Evolutionary conservation across 371 early-diverging fungal species (phyloP).

Genomic region (Syncephalis fuscata): DNA sequence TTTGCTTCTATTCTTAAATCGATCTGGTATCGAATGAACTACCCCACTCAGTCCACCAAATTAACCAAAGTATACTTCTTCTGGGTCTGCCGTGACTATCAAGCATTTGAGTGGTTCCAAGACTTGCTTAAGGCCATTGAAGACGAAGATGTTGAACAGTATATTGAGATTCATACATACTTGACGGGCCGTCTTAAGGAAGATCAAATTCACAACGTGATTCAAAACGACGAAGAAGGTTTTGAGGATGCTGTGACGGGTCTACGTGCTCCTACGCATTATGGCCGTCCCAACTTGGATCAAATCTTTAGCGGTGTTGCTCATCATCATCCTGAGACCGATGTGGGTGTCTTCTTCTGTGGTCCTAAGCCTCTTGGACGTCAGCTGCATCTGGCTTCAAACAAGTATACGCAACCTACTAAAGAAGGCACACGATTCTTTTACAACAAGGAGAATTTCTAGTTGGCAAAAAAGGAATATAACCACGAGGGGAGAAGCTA

Average conservation of each 20-base stretch:
- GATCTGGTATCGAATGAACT: slow-evolving; percentile 26
- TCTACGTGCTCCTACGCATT: slow-evolving; percentile 34
- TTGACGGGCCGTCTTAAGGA: slow-evolving; percentile 40
- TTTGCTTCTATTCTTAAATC: slow-evolving; percentile 20
- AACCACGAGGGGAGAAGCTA: no score
- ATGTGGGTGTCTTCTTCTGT: slow-evolving; percentile 44
- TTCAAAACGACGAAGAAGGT: slow-evolving; percentile 27
- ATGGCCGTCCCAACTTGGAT: slow-evolving; percentile 42
- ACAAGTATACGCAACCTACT: slow-evolving; percentile 33
- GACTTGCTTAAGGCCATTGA: slow-evolving; percentile 47
- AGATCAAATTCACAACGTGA: slow-evolving; percentile 29
- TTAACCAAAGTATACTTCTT: slow-evolving; percentile 72
- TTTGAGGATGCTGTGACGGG: slow-evolving; percentile 33
- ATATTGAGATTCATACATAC: slow-evolving; percentile 56
- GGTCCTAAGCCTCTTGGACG: slow-evolving; percentile 34
- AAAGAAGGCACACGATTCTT: slow-evolving; percentile 10
- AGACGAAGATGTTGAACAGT: slow-evolving; percentile 35
- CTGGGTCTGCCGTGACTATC: slow-evolving; percentile 70
- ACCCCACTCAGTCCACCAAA: slow-evolving; percentile 20
- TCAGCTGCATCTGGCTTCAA: slow-evolving; percentile 30
- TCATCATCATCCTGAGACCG: slow-evolving; percentile 22
- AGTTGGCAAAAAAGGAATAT: no score
- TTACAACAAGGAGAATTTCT: slow-evolving; percentile 12
- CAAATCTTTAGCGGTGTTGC: slow-evolving; percentile 32
- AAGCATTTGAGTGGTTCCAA: slow-evolving; percentile 68